These are phyloP conservation scores for Sugiyamaella castrensis DNA, from an alignment of 1,139 yeast genomes.

Conservation along the genomic window DNA sequence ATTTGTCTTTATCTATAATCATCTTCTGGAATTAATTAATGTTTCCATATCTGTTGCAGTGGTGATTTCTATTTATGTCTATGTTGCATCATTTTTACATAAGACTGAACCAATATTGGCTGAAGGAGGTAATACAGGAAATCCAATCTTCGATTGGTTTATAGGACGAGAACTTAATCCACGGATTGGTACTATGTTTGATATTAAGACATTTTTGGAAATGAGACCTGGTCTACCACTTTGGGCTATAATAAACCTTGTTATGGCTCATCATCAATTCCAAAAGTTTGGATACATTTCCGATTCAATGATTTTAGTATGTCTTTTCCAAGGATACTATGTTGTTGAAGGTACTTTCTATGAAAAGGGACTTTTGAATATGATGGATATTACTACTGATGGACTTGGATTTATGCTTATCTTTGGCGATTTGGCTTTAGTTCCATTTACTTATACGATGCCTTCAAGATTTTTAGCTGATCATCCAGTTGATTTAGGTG, in stretches of 20 bases:
- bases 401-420: constrained; percentile 96
- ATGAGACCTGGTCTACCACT: constrained; percentile 90
- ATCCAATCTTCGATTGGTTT: constrained; percentile 83
- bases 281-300: constrained; percentile 55
- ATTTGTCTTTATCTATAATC: constrained; percentile 66
- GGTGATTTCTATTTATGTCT: constrained; percentile 60
- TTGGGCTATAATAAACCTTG: constrained; percentile 76
- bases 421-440: constrained; percentile 89
- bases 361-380: constrained; percentile 82
- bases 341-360: constrained; percentile 88
- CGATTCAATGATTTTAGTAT: constrained; percentile 71
- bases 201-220: constrained; percentile 88
- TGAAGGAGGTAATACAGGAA: constrained; percentile 81
- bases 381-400: constrained; percentile 96
- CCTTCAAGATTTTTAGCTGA: constrained; percentile 80
- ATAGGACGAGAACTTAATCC: constrained; percentile 97
- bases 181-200: constrained; percentile 69
- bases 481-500: constrained; percentile 59
- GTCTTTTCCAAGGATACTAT: constrained; percentile 71
- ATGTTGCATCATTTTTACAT: constrained; percentile 64
- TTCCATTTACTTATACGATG: constrained; percentile 88
- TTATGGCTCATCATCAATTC: constrained; percentile 82
- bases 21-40: constrained; percentile 62
- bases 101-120: constrained; percentile 68
- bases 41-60: constrained; percentile 65